Conservation (phyloP, 768 basidiomycete genomes). For the Trametes punicea region DNA sequence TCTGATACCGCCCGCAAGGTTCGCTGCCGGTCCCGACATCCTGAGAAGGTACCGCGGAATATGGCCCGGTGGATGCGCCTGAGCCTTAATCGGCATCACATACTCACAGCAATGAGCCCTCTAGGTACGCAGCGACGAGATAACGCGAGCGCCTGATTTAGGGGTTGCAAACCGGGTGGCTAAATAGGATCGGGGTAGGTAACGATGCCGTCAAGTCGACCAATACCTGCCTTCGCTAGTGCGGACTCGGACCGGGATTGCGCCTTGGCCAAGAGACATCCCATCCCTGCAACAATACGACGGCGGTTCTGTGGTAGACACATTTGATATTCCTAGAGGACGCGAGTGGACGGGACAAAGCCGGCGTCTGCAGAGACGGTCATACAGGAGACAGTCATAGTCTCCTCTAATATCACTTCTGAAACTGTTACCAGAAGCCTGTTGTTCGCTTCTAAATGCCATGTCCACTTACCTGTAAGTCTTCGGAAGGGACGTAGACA, state of each 20-base stretch:
- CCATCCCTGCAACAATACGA: background rate
- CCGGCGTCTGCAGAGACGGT: no score
- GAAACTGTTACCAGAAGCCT: no score
- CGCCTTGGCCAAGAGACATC: background rate
- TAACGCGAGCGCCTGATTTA: background rate
- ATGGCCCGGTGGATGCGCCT: conserved; percentile 9
- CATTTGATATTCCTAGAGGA: no score
- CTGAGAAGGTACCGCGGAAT: conserved; percentile 7
- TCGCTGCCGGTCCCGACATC: background rate
- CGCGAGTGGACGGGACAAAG: no score
- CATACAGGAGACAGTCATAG: no score
- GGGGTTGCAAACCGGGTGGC: background rate
- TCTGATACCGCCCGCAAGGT: conserved; percentile 1
- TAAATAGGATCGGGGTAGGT: background rate
- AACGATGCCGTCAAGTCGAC: background rate
- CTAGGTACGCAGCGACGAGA: background rate
- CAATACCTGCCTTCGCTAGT: background rate
- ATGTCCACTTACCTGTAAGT: no score
- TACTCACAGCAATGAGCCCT: background rate
- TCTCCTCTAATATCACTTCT: no score
- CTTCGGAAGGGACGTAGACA: no score
- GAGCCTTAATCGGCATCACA: background rate
- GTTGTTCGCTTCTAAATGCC: no score
- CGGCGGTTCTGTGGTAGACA: no score
- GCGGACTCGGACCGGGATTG: background rate